Conservation (phyloP, 1,139 yeast species). For the Candida glucosophila region DNA sequence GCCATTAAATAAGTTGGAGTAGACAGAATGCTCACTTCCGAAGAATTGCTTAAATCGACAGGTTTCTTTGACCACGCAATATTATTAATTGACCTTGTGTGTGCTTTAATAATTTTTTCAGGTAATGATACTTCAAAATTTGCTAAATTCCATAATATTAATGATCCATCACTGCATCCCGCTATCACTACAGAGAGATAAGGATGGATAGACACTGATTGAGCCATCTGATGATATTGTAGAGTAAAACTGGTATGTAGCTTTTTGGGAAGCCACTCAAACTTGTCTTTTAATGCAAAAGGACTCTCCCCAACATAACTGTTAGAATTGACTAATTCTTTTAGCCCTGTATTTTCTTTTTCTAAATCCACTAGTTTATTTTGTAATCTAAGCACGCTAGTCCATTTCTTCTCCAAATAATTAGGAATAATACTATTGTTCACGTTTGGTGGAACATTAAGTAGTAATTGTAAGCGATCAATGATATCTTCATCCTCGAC, state of each 20-base stretch:
- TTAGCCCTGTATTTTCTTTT: slow-evolving; percentile 32
- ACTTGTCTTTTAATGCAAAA: slow-evolving; percentile 21
- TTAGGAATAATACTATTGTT: slow-evolving; percentile 29
- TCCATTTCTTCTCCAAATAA: slow-evolving; percentile 80
- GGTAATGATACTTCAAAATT: slow-evolving; percentile 57
- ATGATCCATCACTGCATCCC: slow-evolving; percentile 68
- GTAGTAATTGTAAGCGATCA: slow-evolving; percentile 7
- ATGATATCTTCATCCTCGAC: slow-evolving; percentile 8
- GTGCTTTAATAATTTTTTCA: slow-evolving; percentile 62
- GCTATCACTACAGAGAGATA: slow-evolving; percentile 54
- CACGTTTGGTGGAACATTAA: slow-evolving; percentile 8
- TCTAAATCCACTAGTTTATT: slow-evolving; percentile 57
- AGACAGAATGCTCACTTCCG: slow-evolving; percentile 3
- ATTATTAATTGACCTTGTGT: slow-evolving; percentile 61
- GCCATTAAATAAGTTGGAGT: slow-evolving; percentile 27
- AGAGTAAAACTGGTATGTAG: slow-evolving; percentile 43
- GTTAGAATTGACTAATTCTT: slow-evolving; percentile 9
- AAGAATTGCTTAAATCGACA: slow-evolving; percentile 16
- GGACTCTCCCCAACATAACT: no score
- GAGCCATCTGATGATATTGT: slow-evolving; percentile 49
- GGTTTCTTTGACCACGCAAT: slow-evolving; percentile 44
- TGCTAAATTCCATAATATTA: slow-evolving; percentile 63
- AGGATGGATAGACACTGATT: slow-evolving; percentile 68
- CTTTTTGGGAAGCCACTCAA: slow-evolving; percentile 62
- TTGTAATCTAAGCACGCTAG: slow-evolving; percentile 75